A percentile compares a stretch with the other conserved stretches of the same genome.
Evolutionary conservation across 2,329 filamentous ascomycete species (phyloP).

Genomic region (Penicillium sp.): DNA sequence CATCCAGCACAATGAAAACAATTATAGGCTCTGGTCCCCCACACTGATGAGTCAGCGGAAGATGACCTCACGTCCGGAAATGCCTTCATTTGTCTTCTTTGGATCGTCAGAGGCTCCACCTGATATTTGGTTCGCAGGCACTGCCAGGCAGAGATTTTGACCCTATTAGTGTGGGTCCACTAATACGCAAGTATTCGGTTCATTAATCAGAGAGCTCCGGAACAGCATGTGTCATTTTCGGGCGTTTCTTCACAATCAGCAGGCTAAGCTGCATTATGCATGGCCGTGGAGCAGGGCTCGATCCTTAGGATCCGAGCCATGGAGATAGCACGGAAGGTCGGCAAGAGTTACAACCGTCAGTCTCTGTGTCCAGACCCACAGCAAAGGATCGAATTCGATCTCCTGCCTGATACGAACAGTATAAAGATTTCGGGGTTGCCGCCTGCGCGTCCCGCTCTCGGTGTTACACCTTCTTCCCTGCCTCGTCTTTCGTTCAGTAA

Average conservation of each 20-base stretch:
- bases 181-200: not conserved
- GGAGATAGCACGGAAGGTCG: constrained; percentile 7
- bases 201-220: not conserved
- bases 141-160: constrained; percentile 10
- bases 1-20: not conserved
- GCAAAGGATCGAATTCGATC: not conserved
- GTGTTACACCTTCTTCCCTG: not conserved
- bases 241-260: not conserved
- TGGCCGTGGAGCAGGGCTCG: not conserved
- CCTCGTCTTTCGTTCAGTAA: not conserved
- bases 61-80: not conserved
- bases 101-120: constrained; percentile 6
- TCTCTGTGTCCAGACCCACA: constrained; percentile 2
- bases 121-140: constrained; percentile 4
- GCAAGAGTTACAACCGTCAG: not conserved
- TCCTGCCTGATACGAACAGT: not conserved
- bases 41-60: constrained; percentile 12
- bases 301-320: not conserved
- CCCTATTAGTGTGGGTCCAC: constrained; percentile 10
- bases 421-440: constrained; percentile 1
- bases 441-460: not conserved
- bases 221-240: not conserved
- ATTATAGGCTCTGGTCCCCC: too few relatives aligned
- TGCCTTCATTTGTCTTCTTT: not conserved
- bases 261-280: not conserved